These are phyloP conservation scores for Oryza brachyantha DNA, from an alignment of 176 grass and related monocot species.

Conservation along the genomic window DNA sequence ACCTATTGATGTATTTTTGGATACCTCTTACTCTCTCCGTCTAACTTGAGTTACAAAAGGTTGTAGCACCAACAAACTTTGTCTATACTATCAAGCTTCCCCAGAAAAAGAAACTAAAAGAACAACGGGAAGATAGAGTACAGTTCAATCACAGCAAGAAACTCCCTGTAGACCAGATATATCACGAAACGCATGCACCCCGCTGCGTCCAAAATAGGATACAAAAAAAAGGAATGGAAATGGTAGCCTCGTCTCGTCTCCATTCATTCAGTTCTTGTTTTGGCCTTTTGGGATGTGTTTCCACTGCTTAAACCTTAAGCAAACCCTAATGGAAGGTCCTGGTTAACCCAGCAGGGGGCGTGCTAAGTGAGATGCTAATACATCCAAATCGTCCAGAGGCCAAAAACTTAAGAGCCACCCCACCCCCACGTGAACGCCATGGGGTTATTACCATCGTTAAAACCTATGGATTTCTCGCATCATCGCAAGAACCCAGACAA, in stretches of 20 bases:
- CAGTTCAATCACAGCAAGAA: not conserved
- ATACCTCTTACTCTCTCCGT: not conserved
- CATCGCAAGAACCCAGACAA: slow-evolving; percentile 38
- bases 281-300: not conserved
- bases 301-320: not conserved
- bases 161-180: not conserved
- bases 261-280: not conserved
- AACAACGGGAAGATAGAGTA: not conserved
- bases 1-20: not conserved
- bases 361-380: slow-evolving; percentile 6
- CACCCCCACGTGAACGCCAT: slow-evolving; percentile 43
- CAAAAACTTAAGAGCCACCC: slow-evolving; percentile 4
- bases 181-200: slow-evolving; percentile 18
- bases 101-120: not conserved
- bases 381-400: slow-evolving; percentile 14
- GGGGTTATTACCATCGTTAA: slow-evolving; percentile 50
- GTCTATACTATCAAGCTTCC: not conserved
- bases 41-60: not conserved
- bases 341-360: not conserved
- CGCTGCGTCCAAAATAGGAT: not conserved
- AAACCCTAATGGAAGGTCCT: slow-evolving; percentile 30
- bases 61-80: not conserved
- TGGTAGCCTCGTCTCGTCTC: not conserved
- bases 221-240: not conserved
- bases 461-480: slow-evolving; percentile 48